Evolutionary conservation across 305 asterid genomes (phyloP).

Genomic region (Fraxinus albicans): DNA sequence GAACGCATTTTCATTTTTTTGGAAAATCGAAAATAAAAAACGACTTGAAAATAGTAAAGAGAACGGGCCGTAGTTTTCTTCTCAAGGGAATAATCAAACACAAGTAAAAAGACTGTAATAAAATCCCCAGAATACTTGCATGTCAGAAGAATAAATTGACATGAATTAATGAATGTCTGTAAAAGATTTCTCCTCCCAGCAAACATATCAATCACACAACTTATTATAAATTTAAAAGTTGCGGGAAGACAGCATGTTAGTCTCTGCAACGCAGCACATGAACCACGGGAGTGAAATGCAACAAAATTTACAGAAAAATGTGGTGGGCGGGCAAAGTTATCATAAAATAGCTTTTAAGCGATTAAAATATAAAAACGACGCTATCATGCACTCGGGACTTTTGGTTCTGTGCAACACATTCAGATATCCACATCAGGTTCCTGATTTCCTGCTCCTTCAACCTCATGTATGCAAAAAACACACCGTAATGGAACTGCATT

Average conservation of each 20-base stretch:
- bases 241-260: not conserved
- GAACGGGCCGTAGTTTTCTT: not conserved
- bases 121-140: not conserved
- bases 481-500: no score
- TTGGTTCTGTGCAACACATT: no score
- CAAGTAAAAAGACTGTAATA: not conserved
- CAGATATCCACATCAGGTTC: no score
- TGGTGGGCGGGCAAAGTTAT: not conserved
- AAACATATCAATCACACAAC: not conserved
- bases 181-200: not conserved
- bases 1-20: no score
- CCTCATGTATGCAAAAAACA: no score
- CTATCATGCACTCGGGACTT: no score
- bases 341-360: no score
- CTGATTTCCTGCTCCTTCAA: no score
- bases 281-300: not conserved
- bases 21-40: no score
- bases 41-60: no score
- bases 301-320: not conserved
- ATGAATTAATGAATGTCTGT: not conserved
- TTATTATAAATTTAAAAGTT: not conserved
- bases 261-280: slow-evolving; percentile 23
- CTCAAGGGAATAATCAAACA: not conserved
- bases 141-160: not conserved
- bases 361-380: no score